A percentile compares a stretch with the other conserved stretches of the same genome.
phyloP scores from a whole-genome alignment of 2,329 filamentous ascomycete genomes.

The Aspergillus intermedius region DNA sequence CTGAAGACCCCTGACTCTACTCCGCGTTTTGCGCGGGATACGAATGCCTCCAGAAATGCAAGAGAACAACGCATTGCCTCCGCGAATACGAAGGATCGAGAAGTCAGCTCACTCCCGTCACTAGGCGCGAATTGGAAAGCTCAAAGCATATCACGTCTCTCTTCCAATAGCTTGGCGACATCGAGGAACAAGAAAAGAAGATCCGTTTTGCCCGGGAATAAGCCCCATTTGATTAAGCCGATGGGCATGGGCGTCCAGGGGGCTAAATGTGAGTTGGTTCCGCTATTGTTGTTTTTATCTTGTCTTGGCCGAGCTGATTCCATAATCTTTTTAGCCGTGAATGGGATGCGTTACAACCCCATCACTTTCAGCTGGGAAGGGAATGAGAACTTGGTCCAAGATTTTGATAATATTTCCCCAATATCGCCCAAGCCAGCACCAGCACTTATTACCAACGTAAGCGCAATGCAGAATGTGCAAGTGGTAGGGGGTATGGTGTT shows the following conservation, averaged over 20 bases:
- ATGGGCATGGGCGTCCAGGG: slow-evolving; percentile 66
- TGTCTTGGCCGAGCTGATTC: slow-evolving; percentile 10
- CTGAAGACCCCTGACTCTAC: slow-evolving; percentile 44
- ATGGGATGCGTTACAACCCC: slow-evolving; percentile 96
- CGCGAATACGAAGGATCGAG: slow-evolving; percentile 32
- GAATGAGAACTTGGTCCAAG: slow-evolving; percentile 74
- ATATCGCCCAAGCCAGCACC: slow-evolving; percentile 40
- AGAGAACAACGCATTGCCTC: slow-evolving; percentile 54
- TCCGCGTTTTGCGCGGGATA: slow-evolving; percentile 61
- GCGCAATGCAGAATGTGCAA: slow-evolving; percentile 76
- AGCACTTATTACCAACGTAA: slow-evolving; percentile 87
- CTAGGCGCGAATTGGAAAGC: slow-evolving; percentile 56
- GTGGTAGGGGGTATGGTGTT: slow-evolving; percentile 98
- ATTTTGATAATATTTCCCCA: slow-evolving; percentile 61
- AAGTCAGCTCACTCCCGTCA: slow-evolving; percentile 42
- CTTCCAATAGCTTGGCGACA: slow-evolving; percentile 42
- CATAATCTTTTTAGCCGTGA: slow-evolving; percentile 55
- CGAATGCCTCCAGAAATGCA: slow-evolving; percentile 59
- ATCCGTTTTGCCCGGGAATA: slow-evolving; percentile 38
- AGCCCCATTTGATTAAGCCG: slow-evolving; percentile 85
- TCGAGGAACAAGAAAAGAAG: slow-evolving; percentile 41
- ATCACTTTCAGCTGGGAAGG: slow-evolving; percentile 86
- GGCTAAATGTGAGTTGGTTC: slow-evolving; percentile 62
- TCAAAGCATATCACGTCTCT: slow-evolving; percentile 46
- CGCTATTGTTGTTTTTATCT: slow-evolving; percentile 1